Percentiles rank a stretch among this genome's conserved stretches.
These are phyloP conservation scores for Hypoxylon sp. DNA, from an alignment of 2,329 filamentous ascomycete genomes.

Conservation along the genomic window DNA sequence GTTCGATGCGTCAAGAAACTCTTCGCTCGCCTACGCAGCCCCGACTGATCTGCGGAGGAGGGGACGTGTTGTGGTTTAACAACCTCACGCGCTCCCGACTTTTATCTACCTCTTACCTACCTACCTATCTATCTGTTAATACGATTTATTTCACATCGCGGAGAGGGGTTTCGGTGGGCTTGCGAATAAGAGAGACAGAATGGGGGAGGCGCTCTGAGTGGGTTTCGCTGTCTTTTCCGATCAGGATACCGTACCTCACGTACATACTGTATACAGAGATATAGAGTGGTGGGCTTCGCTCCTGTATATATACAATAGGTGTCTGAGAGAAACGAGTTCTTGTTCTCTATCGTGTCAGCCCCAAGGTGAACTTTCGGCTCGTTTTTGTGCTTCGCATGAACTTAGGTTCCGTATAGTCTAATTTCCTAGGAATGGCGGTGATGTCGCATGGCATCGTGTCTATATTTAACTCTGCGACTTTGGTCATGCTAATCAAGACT, in stretches of 20 bases:
- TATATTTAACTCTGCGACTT: no score
- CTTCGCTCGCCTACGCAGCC: slow-evolving; percentile 12
- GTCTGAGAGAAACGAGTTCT: slow-evolving; percentile 11
- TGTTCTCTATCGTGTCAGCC: no score
- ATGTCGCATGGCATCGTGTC: no score
- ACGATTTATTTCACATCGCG: no score
- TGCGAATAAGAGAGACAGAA: neutral
- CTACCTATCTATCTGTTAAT: no score
- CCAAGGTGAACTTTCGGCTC: no score
- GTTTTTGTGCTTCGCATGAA: no score
- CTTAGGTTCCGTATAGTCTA: no score
- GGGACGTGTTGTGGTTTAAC: neutral
- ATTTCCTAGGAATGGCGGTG: no score
- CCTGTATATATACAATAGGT: slow-evolving; percentile 5
- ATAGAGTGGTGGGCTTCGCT: slow-evolving; percentile 10
- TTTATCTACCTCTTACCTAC: neutral
- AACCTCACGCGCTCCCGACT: neutral
- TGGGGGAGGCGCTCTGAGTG: slow-evolving; percentile 11
- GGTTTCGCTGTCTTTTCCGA: slow-evolving; percentile 23
- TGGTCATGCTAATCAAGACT: no score
- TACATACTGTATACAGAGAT: slow-evolving; percentile 20
- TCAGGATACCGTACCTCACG: slow-evolving; percentile 15
- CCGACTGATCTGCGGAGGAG: slow-evolving; percentile 2
- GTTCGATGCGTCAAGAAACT: slow-evolving; percentile 18
- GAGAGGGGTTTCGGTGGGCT: neutral